Evolutionary conservation across 2,329 filamentous ascomycete species (phyloP), one percentile per base, ranked within the genome.

Genomic region (Fusarium heterosporum): DNA sequence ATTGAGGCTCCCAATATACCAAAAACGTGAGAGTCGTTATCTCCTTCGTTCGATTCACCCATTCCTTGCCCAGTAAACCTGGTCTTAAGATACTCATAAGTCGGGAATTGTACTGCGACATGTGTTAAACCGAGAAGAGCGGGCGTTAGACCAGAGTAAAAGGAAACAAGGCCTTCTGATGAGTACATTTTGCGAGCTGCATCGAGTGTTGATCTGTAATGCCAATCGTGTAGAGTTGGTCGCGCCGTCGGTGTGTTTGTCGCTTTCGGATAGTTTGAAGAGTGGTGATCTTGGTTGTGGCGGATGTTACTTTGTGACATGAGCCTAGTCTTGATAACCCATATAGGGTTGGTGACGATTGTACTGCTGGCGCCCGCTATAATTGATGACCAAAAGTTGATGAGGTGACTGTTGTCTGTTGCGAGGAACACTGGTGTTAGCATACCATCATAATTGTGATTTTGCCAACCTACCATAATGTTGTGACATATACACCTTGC

Each of bases 301-400:
- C 65, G 79, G 75, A 78, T 69, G 79, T 84, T 67, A 85, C 89
- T 91, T 81, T 98, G 96, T 36, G 96, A 97, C 96, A 98, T 98
- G 72, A 99, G 87, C 70, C 96, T 87, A 47, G 96, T 99, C 81
- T 99, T 99, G 82, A 99, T 97, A 36, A 99, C 96, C 96, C 96
- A 99, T 63, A 99, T 99, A 1, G 96, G 96, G 78, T 98, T 99
- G 25, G 96, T 99, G 65, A 90, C 91, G 66, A 98, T 85, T 6
- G 96, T 99, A 70, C 94, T 97, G 81, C 92, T 97, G 63, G 89
- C 93, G 52, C 96, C 96, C 25, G 95, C 96, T 56, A 93, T 87
- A 62, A 99, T 88, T 11, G 96, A 97, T 22, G 96, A 96, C 83
- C 92, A 94, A 69, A 96, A 90, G 75, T 93, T 93, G 73, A 95